phyloP scores from a whole-genome alignment of 2,329 filamentous ascomycete genomes.

The Juglanconis sp. region DNA sequence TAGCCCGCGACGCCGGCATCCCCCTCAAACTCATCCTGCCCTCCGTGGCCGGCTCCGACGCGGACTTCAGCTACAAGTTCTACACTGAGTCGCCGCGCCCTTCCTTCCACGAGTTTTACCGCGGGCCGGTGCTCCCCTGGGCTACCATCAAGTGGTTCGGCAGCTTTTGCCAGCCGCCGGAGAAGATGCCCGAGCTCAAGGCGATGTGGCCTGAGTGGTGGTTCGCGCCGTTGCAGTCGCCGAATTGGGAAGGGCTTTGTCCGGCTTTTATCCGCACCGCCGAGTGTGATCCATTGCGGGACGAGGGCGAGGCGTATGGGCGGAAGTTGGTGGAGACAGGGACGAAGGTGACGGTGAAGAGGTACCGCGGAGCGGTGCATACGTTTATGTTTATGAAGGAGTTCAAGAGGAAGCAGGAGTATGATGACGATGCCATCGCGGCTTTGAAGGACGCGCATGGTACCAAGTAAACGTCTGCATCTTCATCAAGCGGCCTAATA shows the following conservation, averaged over 20 bases:
- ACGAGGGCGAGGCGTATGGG: constrained; percentile 40
- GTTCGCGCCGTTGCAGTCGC: constrained; percentile 29
- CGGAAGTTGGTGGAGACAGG: constrained; percentile 33
- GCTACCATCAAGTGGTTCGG: constrained; percentile 33
- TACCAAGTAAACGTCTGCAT: not conserved
- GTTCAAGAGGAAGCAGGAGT: constrained; percentile 30
- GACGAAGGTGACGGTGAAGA: constrained; percentile 33
- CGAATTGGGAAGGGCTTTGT: constrained; percentile 30
- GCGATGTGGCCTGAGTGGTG: constrained; percentile 32
- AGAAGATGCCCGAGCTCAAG: constrained; percentile 24
- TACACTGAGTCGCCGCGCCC: constrained; percentile 32
- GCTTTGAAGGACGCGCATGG: constrained; percentile 31
- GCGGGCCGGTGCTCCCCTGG: constrained; percentile 33
- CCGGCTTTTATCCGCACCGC: constrained; percentile 33
- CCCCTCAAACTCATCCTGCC: constrained; percentile 33
- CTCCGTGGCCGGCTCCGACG: constrained; percentile 28
- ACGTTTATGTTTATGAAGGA: constrained; percentile 32
- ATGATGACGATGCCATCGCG: constrained; percentile 29
- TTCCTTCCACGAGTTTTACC: constrained; percentile 32
- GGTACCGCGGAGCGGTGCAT: constrained; percentile 36
- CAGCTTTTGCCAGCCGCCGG: constrained; percentile 25
- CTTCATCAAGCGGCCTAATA: not conserved
- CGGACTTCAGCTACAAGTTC: constrained; percentile 26
- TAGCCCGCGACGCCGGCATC: constrained; percentile 35
- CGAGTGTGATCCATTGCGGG: constrained; percentile 35